Evolutionary conservation across 768 basidiomycete genomes (phyloP).

Genomic region (Cyclocybe cylindracea): DNA sequence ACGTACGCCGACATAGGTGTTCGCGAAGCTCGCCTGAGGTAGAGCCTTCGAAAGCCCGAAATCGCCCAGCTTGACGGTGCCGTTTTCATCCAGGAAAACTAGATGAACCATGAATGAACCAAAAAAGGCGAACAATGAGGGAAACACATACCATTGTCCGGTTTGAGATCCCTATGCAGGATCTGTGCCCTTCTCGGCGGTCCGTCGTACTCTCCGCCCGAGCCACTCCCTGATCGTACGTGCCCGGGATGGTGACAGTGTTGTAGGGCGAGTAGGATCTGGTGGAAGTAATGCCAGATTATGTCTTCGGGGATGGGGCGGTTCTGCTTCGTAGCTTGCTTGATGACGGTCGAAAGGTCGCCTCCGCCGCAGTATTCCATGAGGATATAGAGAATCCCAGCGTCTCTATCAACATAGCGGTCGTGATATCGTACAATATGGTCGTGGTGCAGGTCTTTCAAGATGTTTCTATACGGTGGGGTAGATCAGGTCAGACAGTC

Average conservation of each 20-base stretch:
- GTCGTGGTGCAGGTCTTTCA: slow-evolving; percentile 93
- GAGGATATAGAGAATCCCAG: slow-evolving; percentile 91
- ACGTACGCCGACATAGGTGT: slow-evolving; percentile 94
- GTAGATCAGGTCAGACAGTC: slow-evolving; percentile 3
- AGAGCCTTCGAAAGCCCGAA: slow-evolving; percentile 96
- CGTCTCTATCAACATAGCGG: slow-evolving; percentile 86
- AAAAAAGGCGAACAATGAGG: background rate
- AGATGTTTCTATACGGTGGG: slow-evolving; percentile 70
- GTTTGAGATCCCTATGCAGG: slow-evolving; percentile 94
- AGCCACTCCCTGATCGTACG: slow-evolving; percentile 45
- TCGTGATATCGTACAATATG: slow-evolving; percentile 97
- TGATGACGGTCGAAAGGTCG: slow-evolving; percentile 88
- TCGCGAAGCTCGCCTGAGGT: slow-evolving; percentile 84
- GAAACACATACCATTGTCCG: slow-evolving; percentile 83
- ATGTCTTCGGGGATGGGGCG: slow-evolving; percentile 87
- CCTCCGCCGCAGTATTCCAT: slow-evolving; percentile 99
- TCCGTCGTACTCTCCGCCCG: slow-evolving; percentile 37
- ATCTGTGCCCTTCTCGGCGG: slow-evolving; percentile 69
- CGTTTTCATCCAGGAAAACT: slow-evolving; percentile 90
- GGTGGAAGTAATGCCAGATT: slow-evolving; percentile 95
- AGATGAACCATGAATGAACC: background rate
- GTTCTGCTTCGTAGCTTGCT: slow-evolving; percentile 66
- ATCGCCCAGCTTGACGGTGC: slow-evolving; percentile 94
- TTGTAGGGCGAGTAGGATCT: slow-evolving; percentile 85
- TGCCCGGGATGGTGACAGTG: slow-evolving; percentile 88